phyloP scores from a whole-genome alignment of 192 early-diverging fungal genomes.

The Coemansia sp. region DNA sequence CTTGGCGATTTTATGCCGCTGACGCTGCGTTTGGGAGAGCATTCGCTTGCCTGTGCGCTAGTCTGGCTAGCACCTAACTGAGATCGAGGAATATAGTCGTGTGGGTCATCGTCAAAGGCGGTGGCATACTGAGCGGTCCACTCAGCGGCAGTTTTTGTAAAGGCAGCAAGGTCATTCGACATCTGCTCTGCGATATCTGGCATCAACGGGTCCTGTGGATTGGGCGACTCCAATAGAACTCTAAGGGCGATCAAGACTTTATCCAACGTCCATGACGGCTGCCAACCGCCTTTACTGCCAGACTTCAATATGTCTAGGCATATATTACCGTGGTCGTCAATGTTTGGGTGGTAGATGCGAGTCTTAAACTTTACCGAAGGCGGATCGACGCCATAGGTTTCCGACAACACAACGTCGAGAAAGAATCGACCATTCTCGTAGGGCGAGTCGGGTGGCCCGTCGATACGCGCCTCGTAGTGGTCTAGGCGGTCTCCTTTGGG shows the following conservation, averaged over 20 bases:
- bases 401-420: constrained; percentile 57
- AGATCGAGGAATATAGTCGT: constrained; percentile 13
- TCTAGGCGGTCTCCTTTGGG: constrained; percentile 63
- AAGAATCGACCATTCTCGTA: constrained; percentile 67
- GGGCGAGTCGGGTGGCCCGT: constrained; percentile 68
- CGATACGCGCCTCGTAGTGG: constrained; percentile 62
- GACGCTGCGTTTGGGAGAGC: background rate
- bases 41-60: background rate
- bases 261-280: constrained; percentile 65
- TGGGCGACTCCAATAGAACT: constrained; percentile 65
- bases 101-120: constrained; percentile 17
- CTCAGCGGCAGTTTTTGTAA: constrained; percentile 21
- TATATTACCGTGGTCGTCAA: constrained; percentile 77
- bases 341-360: constrained; percentile 81
- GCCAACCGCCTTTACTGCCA: constrained; percentile 65
- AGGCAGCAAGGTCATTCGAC: constrained; percentile 26
- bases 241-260: constrained; percentile 64
- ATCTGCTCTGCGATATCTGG: constrained; percentile 60
- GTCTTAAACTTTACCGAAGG: constrained; percentile 73
- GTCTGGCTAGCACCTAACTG: background rate
- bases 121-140: constrained; percentile 42
- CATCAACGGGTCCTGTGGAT: constrained; percentile 76
- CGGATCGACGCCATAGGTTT: constrained; percentile 72
- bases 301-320: constrained; percentile 73
- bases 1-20: background rate